Evolutionary conservation across 2,329 filamentous ascomycete genomes (phyloP), one percentile per base, ranked within the genome.

Genomic region (Huntiella abstrusa): DNA sequence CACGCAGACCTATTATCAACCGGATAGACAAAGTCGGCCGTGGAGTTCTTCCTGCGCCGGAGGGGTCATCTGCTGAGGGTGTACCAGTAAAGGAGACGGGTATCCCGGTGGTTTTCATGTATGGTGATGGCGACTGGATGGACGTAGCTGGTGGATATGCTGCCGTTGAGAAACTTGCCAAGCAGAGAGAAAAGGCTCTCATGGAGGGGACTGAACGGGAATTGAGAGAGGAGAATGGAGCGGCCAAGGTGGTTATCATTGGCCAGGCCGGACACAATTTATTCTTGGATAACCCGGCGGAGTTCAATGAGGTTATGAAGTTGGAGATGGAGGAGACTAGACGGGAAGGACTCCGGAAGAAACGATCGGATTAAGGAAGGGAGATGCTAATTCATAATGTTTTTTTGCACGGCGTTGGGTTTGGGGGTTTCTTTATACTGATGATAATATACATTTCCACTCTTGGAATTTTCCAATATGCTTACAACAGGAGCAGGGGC

Each of bases 71-170:
- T 17, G 52, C 49, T 5, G 50, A 53, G 7, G 48, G 54, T 12
- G 48, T 55, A 36, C 50, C 50, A 33, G 17, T 53, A 8, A 62
- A 58, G 48, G 72, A 76, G 54, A 81, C 71, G 0, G 86, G 87
- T 1, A 68, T 86, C 43, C 88, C 91, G 0, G 68, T 96, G 32
- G 73, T 96, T 6, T 74, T 98, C 58, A 87, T 96, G 82, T 98
- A 98, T 58, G 91, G 91, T 52, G 87, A 96, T 55, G 79, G 91
- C 57, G 91, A 98, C 66, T 98, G 91, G 91, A 98, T 98, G 91
- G 91, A 98, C 54, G 78, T 91, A 6, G 76, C 77, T 0, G 91
- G 87, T 22, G 91, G 91, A 0, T 75, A 78, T 41, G 85, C 82
- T 0, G 78, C 87, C 0, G 75, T 82, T 56, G 75, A 87, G 61